Percentiles rank a stretch among this genome's conserved stretches.
phyloP scores from a whole-genome alignment of 177 flowering plant genomes.

The Vitis hybrid region DNA sequence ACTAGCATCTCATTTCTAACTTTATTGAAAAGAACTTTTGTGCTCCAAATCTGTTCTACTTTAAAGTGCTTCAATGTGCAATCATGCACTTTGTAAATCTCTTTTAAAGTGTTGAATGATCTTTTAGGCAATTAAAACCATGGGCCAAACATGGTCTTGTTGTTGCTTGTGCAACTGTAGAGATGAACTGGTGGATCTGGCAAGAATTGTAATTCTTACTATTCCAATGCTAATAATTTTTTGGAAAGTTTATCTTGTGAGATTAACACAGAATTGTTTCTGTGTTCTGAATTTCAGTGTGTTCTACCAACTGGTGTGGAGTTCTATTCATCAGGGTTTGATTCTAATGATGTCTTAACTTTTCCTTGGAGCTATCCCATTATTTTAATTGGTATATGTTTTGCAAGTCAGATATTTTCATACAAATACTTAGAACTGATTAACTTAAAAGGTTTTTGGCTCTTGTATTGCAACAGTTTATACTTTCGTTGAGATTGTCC shows the following conservation, averaged over 20 bases:
- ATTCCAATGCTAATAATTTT: neutral
- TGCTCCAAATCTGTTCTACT: no score
- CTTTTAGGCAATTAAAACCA: neutral
- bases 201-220: neutral
- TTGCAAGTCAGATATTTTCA: neutral
- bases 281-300: constrained; percentile 56
- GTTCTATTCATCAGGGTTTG: constrained; percentile 70
- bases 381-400: constrained; percentile 71
- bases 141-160: no score
- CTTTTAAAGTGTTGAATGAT: neutral
- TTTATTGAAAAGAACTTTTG: no score
- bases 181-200: neutral
- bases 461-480: no score
- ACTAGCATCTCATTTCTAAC: no score
- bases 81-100: neutral
- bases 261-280: neutral
- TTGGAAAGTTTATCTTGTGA: neutral
- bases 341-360: constrained; percentile 55
- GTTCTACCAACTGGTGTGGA: constrained; percentile 93
- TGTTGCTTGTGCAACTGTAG: neutral
- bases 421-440: no score
- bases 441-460: no score
- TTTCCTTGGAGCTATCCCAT: constrained; percentile 88
- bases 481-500: no score
- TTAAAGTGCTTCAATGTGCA: no score